Evolutionary conservation across 202 grass and related monocot species (phyloP).

Genomic region (Saccharum hybrid): DNA sequence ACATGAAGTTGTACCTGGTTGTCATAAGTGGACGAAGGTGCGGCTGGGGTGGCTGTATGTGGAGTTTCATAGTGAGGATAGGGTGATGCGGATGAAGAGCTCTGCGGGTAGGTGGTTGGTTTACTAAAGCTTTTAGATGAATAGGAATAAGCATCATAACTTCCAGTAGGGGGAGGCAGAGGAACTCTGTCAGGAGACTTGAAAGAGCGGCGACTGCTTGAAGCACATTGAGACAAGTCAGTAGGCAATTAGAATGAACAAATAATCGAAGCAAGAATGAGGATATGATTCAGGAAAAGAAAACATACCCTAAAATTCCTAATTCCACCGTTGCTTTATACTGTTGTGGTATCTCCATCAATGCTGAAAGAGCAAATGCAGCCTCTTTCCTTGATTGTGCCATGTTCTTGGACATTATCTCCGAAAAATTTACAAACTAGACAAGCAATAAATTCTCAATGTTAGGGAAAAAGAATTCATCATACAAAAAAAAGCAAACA

Average conservation of each 20-base stretch:
- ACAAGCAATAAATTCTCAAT: slow-evolving; percentile 31
- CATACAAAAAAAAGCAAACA: background rate
- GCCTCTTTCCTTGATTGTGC: slow-evolving; percentile 77
- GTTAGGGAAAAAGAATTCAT: background rate
- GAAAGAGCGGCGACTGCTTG: slow-evolving; percentile 56
- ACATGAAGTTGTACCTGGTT: slow-evolving; percentile 56
- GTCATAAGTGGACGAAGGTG: slow-evolving; percentile 64
- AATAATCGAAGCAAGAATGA: slow-evolving; percentile 25
- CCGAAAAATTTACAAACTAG: slow-evolving; percentile 96
- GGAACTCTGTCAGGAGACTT: slow-evolving; percentile 65
- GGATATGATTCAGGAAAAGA: background rate
- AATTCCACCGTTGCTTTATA: slow-evolving; percentile 94
- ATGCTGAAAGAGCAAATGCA: slow-evolving; percentile 77
- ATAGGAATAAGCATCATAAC: slow-evolving; percentile 45
- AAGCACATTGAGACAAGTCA: slow-evolving; percentile 30
- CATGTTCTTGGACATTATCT: slow-evolving; percentile 96
- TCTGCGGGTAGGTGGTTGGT: slow-evolving; percentile 47
- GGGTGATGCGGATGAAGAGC: slow-evolving; percentile 45
- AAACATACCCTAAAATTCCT: slow-evolving; percentile 90
- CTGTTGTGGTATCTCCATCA: slow-evolving; percentile 97
- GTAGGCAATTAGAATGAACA: slow-evolving; percentile 24
- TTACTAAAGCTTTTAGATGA: slow-evolving; percentile 65
- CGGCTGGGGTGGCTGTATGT: slow-evolving; percentile 41
- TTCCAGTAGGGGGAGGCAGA: slow-evolving; percentile 76
- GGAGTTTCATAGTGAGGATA: slow-evolving; percentile 57